Percentiles rank a stretch among this genome's conserved stretches.
These are phyloP conservation scores for Parmales sp. DNA, from an alignment of 108 stramenopile species.

Conservation along the genomic window DNA sequence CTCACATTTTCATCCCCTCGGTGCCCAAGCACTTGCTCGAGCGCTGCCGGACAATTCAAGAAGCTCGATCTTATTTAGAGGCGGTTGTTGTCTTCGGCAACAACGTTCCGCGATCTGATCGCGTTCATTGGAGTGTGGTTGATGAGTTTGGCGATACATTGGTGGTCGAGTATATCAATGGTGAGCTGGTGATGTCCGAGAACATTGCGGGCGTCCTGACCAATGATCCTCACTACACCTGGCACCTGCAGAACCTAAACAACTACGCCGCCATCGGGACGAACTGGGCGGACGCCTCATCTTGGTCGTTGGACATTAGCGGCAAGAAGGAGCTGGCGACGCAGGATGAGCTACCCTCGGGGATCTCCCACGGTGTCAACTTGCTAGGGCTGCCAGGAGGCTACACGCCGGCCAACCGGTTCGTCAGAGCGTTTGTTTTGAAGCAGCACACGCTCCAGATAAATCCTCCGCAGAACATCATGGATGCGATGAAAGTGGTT, in stretches of 20 bases:
- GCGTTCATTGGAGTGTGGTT: conserved; percentile 1
- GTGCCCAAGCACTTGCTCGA: neutral
- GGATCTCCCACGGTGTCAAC: conserved; percentile 8
- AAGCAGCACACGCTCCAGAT: neutral
- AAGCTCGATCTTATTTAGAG: neutral
- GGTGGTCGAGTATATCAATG: conserved; percentile 11
- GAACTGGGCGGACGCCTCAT: neutral
- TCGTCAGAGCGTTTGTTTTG: conserved; percentile 12
- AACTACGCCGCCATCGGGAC: neutral
- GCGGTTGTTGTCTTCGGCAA: conserved; percentile 4
- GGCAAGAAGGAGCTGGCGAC: neutral
- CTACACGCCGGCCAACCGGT: conserved; percentile 2
- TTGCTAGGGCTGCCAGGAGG: neutral
- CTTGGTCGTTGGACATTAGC: neutral
- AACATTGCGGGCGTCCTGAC: conserved; percentile 16
- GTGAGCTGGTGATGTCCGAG: conserved; percentile 7
- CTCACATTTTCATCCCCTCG: neutral
- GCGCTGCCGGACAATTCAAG: neutral
- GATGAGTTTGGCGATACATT: neutral
- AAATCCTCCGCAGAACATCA: neutral
- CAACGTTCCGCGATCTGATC: neutral
- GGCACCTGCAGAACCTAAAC: conserved; percentile 17
- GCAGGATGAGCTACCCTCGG: neutral
- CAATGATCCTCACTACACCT: conserved; percentile 16
- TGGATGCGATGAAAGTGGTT: conserved; percentile 7